phyloP scores from a whole-genome alignment of 257 asterid species.

The Primulina eburnea region DNA sequence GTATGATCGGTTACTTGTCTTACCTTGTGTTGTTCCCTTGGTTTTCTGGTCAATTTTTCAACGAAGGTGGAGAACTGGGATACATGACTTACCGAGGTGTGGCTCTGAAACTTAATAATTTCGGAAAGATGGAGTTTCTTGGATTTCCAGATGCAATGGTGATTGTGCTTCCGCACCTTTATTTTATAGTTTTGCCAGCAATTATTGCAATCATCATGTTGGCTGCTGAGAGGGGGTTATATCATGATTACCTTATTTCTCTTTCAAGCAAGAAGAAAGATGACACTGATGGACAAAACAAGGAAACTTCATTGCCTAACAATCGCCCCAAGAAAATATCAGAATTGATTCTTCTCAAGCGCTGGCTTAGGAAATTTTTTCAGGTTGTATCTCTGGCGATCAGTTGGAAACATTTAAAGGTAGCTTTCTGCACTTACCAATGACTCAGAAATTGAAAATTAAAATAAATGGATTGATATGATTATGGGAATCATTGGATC shows the following conservation, averaged over 20 bases:
- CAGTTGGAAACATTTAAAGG: slow-evolving; percentile 67
- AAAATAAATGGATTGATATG: too few species aligned
- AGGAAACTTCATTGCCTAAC: slow-evolving; percentile 22
- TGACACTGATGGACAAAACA: slow-evolving; percentile 37
- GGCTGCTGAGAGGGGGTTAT: slow-evolving; percentile 63
- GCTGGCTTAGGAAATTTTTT: slow-evolving; percentile 66
- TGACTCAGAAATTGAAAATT: not conserved
- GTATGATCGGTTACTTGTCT: slow-evolving; percentile 54
- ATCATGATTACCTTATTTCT: slow-evolving; percentile 55
- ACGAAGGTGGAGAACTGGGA: slow-evolving; percentile 47
- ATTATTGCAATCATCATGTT: slow-evolving; percentile 37
- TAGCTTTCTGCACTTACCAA: slow-evolving; percentile 21
- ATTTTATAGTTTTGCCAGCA: slow-evolving; percentile 67
- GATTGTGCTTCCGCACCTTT: slow-evolving; percentile 78
- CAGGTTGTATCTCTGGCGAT: slow-evolving; percentile 47
- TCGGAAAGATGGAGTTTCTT: slow-evolving; percentile 42
- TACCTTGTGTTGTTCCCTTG: slow-evolving; percentile 85
- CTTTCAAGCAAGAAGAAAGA: slow-evolving; percentile 79
- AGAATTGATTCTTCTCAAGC: slow-evolving; percentile 16
- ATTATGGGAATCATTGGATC: not conserved
- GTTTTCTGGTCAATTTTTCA: slow-evolving; percentile 67
- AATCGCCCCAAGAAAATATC: slow-evolving; percentile 17
- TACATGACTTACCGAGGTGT: slow-evolving; percentile 92
- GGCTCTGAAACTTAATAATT: slow-evolving; percentile 39
- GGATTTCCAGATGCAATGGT: slow-evolving; percentile 95